Evolutionary conservation across 108 stramenopile genomes (phyloP), one percentile per base, ranked within the genome.

Genomic region (Discostella pseudostelligera): DNA sequence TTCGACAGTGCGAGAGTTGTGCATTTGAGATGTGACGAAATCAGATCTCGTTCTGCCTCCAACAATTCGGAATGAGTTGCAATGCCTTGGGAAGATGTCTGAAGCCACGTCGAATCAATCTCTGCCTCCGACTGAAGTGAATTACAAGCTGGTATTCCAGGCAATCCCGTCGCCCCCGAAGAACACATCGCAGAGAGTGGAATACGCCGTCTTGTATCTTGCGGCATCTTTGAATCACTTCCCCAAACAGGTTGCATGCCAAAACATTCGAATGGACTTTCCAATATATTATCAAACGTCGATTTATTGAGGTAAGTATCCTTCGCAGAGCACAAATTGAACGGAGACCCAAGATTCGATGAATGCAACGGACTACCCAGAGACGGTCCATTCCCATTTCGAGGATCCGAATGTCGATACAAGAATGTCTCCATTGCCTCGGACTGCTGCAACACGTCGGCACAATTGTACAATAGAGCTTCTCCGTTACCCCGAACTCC

Each of bases 371-470:
- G 21, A 4, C 39, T 45, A 0, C 75, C 75, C 55, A 78, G 67
- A 14, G 42, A 50, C 16, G 67, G 54, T 24, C 40, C 46, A 4
- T 36, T 16, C 12, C 51, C 75, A 39, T 76, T 76, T 42, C 65
- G 25, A 20, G 82, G 53, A 3, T 84, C 76, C 22, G 81, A 56
- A 56, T 68, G 71, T 46, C 82, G 78, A 70, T 87, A 92, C 61
- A 92, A 62, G 76, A 92, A 92, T 14, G 85, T 81, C 72, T 92
- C 91, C 73, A 92, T 81, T n/a, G 86, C 65, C 72, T 92, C 91
- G 8, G 78, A 84, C 21, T 81, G 42, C 32, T 32, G 57, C 20
- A 71, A 32, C 40, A 81, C 53, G 53, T 87, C 80, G n/a, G 53
- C 57, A 22, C 40, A 25, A 45, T 68, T 58, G 16, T 37, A 14